Conservation (phyloP, 2,329 filamentous ascomycete species). For the Alternaria gansuensis region DNA sequence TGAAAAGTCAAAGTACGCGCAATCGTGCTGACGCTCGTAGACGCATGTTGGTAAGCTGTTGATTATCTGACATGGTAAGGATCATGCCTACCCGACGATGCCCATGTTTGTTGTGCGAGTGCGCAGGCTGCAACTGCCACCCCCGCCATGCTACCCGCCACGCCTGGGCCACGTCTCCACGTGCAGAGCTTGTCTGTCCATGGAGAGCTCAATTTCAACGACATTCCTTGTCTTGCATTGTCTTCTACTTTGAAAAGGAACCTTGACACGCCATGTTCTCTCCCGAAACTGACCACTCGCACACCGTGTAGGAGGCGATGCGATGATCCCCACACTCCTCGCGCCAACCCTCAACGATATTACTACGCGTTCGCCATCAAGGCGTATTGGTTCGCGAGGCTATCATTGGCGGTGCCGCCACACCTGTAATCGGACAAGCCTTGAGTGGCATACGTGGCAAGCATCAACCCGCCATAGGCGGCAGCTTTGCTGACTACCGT, state of each 20-base stretch:
- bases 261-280: not conserved
- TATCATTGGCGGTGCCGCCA: constrained; percentile 20
- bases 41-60: not conserved
- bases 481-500: constrained; percentile 15
- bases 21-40: not conserved
- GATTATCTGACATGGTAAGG: not conserved
- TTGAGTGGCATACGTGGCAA: constrained; percentile 20
- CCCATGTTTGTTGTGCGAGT: constrained; percentile 29
- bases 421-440: constrained; percentile 14
- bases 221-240: constrained; percentile 17
- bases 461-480: constrained; percentile 15
- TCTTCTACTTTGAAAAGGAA: not conserved
- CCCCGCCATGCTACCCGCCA: constrained; percentile 18
- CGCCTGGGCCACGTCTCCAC: constrained; percentile 26
- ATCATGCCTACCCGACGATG: not conserved
- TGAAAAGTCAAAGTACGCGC: not conserved
- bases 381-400: not conserved
- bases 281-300: constrained; percentile 6
- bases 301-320: constrained; percentile 12
- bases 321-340: constrained; percentile 7
- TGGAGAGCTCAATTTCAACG: constrained; percentile 32
- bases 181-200: constrained; percentile 28
- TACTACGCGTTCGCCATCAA: constrained; percentile 8
- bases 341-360: constrained; percentile 6
- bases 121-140: constrained; percentile 12